phyloP scores from a whole-genome alignment of 805 yeast genomes.

The Kluyveromyces lactis region DNA sequence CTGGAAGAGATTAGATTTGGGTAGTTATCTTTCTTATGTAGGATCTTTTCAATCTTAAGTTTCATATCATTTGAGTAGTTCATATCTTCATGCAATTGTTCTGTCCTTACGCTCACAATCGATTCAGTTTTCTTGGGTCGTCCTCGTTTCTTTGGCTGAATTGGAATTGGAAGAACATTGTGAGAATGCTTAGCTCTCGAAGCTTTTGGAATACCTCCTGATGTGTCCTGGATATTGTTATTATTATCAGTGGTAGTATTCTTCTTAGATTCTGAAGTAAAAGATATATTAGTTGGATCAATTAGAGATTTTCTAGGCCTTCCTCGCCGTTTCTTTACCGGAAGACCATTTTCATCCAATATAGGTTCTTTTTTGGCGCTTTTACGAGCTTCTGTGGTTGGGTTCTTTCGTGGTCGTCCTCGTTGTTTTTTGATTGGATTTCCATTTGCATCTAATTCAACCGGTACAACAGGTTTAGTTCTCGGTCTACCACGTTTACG shows the following conservation, averaged over 20 bases:
- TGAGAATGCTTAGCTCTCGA: too few relatives aligned
- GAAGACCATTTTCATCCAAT: not conserved
- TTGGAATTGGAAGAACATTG: not conserved
- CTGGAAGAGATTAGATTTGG: too few relatives aligned
- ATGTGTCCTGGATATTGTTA: too few relatives aligned
- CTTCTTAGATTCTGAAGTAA: not conserved
- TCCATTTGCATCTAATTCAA: not conserved
- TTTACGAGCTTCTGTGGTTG: not conserved
- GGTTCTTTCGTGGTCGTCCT: conserved; percentile 1
- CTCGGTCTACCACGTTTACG: conserved; percentile 4
- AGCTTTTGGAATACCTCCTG: too few relatives aligned
- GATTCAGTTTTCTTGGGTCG: conserved; percentile 1
- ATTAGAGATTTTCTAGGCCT: conserved; percentile 6
- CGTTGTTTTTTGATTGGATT: conserved; percentile 4
- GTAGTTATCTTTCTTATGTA: too few relatives aligned
- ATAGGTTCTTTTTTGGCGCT: conserved; percentile 7
- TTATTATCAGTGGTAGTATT: too few relatives aligned
- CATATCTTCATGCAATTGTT: too few relatives aligned
- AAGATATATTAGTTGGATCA: not conserved
- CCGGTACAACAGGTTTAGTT: not conserved
- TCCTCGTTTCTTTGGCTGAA: conserved; percentile 1
- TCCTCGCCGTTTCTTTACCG: conserved; percentile 4
- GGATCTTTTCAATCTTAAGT: too few relatives aligned
- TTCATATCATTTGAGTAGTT: too few relatives aligned
- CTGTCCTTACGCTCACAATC: not conserved